These are phyloP conservation scores for Cyberlindnera mississippiensis DNA, from an alignment of 805 yeast genomes.

Conservation along the genomic window DNA sequence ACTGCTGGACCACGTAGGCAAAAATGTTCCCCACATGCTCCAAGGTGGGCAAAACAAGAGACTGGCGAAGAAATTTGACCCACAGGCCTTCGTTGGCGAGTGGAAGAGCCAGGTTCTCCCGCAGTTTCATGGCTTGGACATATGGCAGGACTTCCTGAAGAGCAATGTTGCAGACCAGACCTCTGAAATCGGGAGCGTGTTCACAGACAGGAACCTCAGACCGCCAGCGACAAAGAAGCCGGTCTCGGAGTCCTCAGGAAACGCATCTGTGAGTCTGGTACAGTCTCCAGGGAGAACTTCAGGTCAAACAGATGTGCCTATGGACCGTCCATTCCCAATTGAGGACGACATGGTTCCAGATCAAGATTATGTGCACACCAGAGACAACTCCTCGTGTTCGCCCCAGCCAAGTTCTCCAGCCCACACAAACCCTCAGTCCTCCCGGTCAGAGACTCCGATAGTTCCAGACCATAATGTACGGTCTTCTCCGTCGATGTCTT, in stretches of 20 bases:
- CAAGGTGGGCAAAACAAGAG: conserved; percentile 16
- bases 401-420: too few species aligned
- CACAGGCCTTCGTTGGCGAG: conserved; percentile 9
- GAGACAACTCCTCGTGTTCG: too few species aligned
- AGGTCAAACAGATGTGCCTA: not conserved
- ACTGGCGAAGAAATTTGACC: conserved; percentile 20
- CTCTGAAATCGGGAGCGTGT: conserved; percentile 9
- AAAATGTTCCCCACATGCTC: conserved; percentile 1
- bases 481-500: too few species aligned
- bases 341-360: too few species aligned
- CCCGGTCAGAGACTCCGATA: too few species aligned
- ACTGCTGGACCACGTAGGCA: conserved; percentile 26
- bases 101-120: conserved; percentile 19
- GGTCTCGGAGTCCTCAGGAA: not conserved
- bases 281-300: conserved; percentile 6
- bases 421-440: too few species aligned
- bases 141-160: conserved; percentile 23
- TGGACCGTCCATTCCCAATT: too few species aligned
- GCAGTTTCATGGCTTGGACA: conserved; percentile 13
- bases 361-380: too few species aligned
- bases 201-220: conserved; percentile 7
- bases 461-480: too few species aligned
- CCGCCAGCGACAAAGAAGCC: conserved; percentile 3
- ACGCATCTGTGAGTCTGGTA: not conserved
- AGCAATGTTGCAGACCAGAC: too few species aligned